Percentiles rank a stretch among this genome's conserved stretches.
phyloP scores from a whole-genome alignment of 495 filamentous ascomycete species.

The Tuber microsphaerosporum region DNA sequence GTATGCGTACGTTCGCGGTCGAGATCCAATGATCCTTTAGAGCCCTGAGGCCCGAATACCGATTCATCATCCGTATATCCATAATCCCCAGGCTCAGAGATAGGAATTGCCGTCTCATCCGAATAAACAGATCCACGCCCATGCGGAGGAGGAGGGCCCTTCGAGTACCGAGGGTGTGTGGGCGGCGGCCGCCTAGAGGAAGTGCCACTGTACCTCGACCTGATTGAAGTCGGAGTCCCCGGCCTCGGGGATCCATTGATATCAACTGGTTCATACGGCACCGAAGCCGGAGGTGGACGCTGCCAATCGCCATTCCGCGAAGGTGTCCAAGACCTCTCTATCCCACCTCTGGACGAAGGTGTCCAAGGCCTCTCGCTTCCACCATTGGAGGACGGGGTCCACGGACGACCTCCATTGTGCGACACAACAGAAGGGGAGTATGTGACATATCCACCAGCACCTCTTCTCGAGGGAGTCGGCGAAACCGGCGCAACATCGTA shows the following conservation, averaged over 20 bases:
- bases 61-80: constrained; percentile 48
- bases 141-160: constrained; percentile 34
- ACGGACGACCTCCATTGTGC: constrained; percentile 17
- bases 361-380: constrained; percentile 20
- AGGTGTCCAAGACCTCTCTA: constrained; percentile 58
- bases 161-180: constrained; percentile 74
- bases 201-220: constrained; percentile 69
- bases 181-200: constrained; percentile 79
- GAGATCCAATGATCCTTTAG: constrained; percentile 57
- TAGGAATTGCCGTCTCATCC: constrained; percentile 35
- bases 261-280: constrained; percentile 75
- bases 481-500: constrained; percentile 22
- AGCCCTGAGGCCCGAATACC: constrained; percentile 62
- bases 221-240: constrained; percentile 58
- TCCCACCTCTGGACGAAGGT: constrained; percentile 10
- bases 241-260: constrained; percentile 84
- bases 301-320: constrained; percentile 55
- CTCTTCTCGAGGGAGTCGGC: constrained; percentile 22
- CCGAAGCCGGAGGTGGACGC: constrained; percentile 60
- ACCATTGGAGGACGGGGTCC: constrained; percentile 32
- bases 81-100: constrained; percentile 28
- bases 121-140: constrained; percentile 39
- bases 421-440: constrained; percentile 24
- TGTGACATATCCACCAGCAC: constrained; percentile 21
- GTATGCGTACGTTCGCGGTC: constrained; percentile 43